These are phyloP conservation scores for Chalciporus piperatus DNA, from an alignment of 768 basidiomycete species.

Conservation along the genomic window DNA sequence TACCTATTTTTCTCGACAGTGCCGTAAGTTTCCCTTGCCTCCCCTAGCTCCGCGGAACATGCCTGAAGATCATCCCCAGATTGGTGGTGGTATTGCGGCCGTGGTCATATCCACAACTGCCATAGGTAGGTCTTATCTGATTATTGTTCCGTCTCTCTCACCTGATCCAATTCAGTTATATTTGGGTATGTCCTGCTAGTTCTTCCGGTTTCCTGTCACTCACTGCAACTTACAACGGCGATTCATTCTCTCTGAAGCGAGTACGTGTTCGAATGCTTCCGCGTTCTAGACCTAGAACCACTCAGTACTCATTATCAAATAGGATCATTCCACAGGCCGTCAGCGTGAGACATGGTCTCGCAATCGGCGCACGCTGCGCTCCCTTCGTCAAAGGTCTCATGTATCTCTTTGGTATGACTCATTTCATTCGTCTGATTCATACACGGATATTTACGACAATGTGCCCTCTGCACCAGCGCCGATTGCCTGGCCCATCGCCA, in stretches of 20 bases:
- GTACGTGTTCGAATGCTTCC: constrained; percentile 22
- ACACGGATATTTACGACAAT: neutral
- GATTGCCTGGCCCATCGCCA: constrained; percentile 69
- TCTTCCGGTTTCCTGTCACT: neutral
- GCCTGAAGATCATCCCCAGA: constrained; percentile 36
- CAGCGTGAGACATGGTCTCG: constrained; percentile 73
- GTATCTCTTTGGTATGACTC: constrained; percentile 49
- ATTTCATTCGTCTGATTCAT: constrained; percentile 2
- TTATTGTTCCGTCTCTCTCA: neutral
- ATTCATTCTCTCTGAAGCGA: constrained; percentile 29
- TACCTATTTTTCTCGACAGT: constrained; percentile 79
- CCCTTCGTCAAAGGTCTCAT: constrained; percentile 73
- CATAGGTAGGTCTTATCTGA: constrained; percentile 35
- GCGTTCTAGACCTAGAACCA: neutral
- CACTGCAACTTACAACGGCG: neutral
- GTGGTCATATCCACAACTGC: constrained; percentile 73
- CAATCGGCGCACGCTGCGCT: constrained; percentile 75
- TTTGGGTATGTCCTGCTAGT: constrained; percentile 59
- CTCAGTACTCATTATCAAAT: constrained; percentile 2
- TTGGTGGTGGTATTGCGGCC: constrained; percentile 73
- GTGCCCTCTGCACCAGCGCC: constrained; percentile 47
- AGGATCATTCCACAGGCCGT: constrained; percentile 74
- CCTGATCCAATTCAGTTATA: constrained; percentile 49
- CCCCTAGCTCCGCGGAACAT: constrained; percentile 70
- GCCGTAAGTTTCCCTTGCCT: constrained; percentile 46